Conservation (phyloP, 73 alveolate species). For the Tetrahymena borealis region DNA sequence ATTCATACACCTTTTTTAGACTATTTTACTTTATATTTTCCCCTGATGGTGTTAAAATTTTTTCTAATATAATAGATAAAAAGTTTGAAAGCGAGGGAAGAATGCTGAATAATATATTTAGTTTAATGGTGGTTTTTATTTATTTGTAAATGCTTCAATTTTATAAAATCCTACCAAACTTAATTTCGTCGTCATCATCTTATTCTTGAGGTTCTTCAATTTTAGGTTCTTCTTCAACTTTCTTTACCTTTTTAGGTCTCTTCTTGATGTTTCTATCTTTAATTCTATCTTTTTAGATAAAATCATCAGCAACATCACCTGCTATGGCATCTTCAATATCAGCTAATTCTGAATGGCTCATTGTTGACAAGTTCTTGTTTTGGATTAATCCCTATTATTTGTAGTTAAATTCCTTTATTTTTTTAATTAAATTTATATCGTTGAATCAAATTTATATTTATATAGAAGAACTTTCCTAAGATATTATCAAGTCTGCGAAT, state of each 20-base stretch:
- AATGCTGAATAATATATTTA: no score
- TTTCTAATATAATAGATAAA: no score
- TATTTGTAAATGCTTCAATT: neutral
- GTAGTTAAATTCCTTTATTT: neutral
- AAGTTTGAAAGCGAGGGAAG: no score
- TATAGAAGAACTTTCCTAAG: neutral
- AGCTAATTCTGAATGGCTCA: neutral
- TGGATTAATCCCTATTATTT: neutral
- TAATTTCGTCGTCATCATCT: conserved; percentile 22
- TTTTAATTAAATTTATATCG: neutral
- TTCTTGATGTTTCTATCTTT: neutral
- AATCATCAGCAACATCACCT: neutral
- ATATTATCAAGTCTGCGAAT: neutral
- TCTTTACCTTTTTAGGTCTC: neutral
- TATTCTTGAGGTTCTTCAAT: neutral
- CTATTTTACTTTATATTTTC: no score
- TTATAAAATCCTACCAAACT: neutral
- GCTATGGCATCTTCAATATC: neutral
- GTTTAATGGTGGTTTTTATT: neutral
- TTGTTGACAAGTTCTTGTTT: neutral
- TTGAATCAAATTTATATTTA: neutral
- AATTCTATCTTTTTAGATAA: neutral
- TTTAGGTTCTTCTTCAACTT: neutral
- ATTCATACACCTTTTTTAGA: no score
- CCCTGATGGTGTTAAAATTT: no score